A percentile compares a stretch with the other conserved stretches of the same genome.
These are phyloP conservation scores for Solidago caesia DNA, from an alignment of 129 eudicot species.

Conservation along the genomic window DNA sequence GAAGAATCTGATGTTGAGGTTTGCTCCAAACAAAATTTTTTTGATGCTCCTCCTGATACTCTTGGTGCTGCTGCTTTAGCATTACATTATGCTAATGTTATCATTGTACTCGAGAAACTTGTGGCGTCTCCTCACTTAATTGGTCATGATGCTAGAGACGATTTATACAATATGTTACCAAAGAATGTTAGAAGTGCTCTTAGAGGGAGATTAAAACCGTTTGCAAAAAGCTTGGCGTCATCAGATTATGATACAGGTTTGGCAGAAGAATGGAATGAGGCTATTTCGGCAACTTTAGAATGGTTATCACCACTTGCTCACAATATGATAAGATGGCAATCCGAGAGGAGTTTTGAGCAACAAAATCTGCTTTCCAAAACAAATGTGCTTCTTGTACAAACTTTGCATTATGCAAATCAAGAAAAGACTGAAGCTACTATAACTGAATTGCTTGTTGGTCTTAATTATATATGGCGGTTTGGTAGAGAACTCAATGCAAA, in stretches of 20 bases:
- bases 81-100: conserved; percentile 73
- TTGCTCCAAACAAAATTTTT: conserved; percentile 23
- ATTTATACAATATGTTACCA: conserved; percentile 74
- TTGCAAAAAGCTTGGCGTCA: conserved; percentile 43
- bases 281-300: conserved; percentile 51
- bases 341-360: conserved; percentile 78
- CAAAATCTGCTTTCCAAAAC: conserved; percentile 59
- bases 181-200: conserved; percentile 46
- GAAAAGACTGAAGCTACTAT: conserved; percentile 65
- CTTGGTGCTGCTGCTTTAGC: conserved; percentile 81
- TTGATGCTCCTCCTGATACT: conserved; percentile 53
- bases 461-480: conserved; percentile 70
- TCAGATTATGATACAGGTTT: conserved; percentile 57
- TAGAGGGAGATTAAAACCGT: conserved; percentile 60
- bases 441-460: conserved; percentile 74
- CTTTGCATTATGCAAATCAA: conserved; percentile 75
- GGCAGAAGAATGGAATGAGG: conserved; percentile 78
- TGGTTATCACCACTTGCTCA: conserved; percentile 90
- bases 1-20: conserved; percentile 30
- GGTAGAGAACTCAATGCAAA: conserved; percentile 66
- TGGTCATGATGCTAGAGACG: conserved; percentile 81
- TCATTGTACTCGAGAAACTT: conserved; percentile 67
- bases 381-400: conserved; percentile 64
- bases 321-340: conserved; percentile 76
- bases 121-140: conserved; percentile 77